Conservation (phyloP, 495 filamentous ascomycete species). For the Hyphodiscus hymeniophilus region DNA sequence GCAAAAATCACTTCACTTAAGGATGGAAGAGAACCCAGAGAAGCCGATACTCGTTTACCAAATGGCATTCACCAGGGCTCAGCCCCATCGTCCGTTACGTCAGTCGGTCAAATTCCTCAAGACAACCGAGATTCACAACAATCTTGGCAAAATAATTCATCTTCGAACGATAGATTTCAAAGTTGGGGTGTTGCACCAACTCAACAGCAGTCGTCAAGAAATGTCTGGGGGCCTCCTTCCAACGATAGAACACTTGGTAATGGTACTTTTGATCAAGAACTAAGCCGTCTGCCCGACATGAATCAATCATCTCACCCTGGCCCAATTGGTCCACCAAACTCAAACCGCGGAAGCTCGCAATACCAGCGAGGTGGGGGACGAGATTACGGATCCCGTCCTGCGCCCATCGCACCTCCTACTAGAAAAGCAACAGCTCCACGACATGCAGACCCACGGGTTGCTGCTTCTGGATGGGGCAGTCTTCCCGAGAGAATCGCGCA, state of each 20-base stretch:
- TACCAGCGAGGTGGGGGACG: constrained; percentile 26
- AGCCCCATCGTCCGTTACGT: neutral
- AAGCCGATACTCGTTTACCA: constrained; percentile 9
- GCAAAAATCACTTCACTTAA: no score
- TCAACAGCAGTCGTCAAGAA: constrained; percentile 40
- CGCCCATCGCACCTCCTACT: constrained; percentile 35
- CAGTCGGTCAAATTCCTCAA: constrained; percentile 4
- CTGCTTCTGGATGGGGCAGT: constrained; percentile 36
- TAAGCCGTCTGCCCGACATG: constrained; percentile 39
- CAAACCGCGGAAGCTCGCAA: constrained; percentile 30
- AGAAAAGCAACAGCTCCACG: constrained; percentile 15
- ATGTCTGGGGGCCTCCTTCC: constrained; percentile 64
- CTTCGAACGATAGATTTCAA: constrained; percentile 12
- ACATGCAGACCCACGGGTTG: constrained; percentile 3
- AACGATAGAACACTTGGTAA: constrained; percentile 66
- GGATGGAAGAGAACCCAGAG: constrained; percentile 14
- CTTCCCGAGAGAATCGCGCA: constrained; percentile 35
- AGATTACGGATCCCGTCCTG: constrained; percentile 30
- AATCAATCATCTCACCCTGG: constrained; percentile 33
- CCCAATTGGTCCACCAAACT: constrained; percentile 45
- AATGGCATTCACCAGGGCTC: constrained; percentile 8
- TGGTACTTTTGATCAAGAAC: constrained; percentile 63
- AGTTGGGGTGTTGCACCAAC: constrained; percentile 21
- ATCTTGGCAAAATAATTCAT: constrained; percentile 18
- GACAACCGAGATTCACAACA: constrained; percentile 11